These are phyloP conservation scores for Meripilus lineatus DNA, from an alignment of 1,284 basidiomycete genomes.

Conservation along the genomic window DNA sequence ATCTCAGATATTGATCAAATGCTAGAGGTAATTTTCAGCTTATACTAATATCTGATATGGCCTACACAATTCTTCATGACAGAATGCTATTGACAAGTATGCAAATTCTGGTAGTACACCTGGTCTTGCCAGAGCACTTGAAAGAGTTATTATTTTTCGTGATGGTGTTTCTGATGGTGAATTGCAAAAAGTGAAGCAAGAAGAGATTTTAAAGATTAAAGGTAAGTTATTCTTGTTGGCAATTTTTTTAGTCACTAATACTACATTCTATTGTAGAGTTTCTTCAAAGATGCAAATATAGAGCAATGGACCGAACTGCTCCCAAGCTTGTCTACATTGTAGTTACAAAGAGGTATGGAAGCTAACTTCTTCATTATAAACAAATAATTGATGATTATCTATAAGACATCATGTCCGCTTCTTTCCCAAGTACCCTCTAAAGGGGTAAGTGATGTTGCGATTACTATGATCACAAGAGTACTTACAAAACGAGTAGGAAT, in stretches of 20 bases:
- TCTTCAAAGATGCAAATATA: constrained; percentile 3
- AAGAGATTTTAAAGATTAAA: constrained; percentile 43
- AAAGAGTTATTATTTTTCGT: constrained; percentile 46
- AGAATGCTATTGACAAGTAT: too few relatives aligned
- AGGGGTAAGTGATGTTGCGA: constrained; percentile 5
- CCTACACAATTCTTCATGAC: too few relatives aligned
- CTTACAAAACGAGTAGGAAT: too few relatives aligned
- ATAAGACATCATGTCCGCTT: constrained; percentile 48
- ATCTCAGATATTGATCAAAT: too few relatives aligned
- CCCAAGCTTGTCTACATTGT: constrained; percentile 39
- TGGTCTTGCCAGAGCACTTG: too few relatives aligned
- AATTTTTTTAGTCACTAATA: too few relatives aligned
- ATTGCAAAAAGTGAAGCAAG: constrained; percentile 35
- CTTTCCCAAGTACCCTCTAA: constrained; percentile 35
- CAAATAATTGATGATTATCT: background rate
- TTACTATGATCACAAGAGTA: too few relatives aligned
- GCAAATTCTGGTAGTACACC: too few relatives aligned
- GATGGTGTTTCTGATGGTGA: constrained; percentile 69
- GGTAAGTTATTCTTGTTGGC: constrained; percentile 30
- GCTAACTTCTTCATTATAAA: background rate
- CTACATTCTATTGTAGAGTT: too few relatives aligned
- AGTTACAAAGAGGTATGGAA: constrained; percentile 48
- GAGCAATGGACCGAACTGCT: background rate
- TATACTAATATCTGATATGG: too few relatives aligned
- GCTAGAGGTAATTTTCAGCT: too few relatives aligned